phyloP scores from a whole-genome alignment of 1,284 basidiomycete species.

The Laetiporus sulphureus region DNA sequence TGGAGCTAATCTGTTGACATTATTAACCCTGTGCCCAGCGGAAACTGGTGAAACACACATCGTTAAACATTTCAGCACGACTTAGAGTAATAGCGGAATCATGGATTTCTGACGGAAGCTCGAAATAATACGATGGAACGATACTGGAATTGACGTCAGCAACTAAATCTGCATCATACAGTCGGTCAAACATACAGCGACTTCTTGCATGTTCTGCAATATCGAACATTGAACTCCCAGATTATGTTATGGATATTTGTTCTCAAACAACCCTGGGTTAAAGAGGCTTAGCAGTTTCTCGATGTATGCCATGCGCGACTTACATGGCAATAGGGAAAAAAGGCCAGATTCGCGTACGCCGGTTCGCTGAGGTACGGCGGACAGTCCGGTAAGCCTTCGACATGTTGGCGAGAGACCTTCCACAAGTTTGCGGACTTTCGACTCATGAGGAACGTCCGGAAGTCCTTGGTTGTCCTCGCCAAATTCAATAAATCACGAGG shows the following conservation, averaged over 20 bases:
- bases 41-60: too few relatives aligned
- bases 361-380: constrained; percentile 29
- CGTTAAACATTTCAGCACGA: too few relatives aligned
- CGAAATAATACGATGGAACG: too few relatives aligned
- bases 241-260: constrained; percentile 8
- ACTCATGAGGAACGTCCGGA: constrained; percentile 33
- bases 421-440: constrained; percentile 16
- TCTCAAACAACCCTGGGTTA: constrained; percentile 9
- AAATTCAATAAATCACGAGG: constrained; percentile 14
- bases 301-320: neutral
- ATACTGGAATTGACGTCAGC: too few relatives aligned
- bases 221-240: constrained; percentile 11
- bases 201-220: too few relatives aligned
- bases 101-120: too few relatives aligned
- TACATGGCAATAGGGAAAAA: constrained; percentile 15
- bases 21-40: too few relatives aligned
- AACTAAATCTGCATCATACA: too few relatives aligned
- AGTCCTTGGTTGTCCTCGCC: constrained; percentile 11
- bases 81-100: too few relatives aligned
- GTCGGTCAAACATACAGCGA: too few relatives aligned
- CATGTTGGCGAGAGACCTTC: constrained; percentile 13
- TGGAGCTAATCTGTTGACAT: too few relatives aligned
- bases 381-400: constrained; percentile 20
- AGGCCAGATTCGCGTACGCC: constrained; percentile 23
- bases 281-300: neutral